A percentile compares a stretch with the other conserved stretches of the same genome.
These are phyloP conservation scores for Diaporthe vexans DNA, from an alignment of 2,329 filamentous ascomycete species.

Conservation along the genomic window DNA sequence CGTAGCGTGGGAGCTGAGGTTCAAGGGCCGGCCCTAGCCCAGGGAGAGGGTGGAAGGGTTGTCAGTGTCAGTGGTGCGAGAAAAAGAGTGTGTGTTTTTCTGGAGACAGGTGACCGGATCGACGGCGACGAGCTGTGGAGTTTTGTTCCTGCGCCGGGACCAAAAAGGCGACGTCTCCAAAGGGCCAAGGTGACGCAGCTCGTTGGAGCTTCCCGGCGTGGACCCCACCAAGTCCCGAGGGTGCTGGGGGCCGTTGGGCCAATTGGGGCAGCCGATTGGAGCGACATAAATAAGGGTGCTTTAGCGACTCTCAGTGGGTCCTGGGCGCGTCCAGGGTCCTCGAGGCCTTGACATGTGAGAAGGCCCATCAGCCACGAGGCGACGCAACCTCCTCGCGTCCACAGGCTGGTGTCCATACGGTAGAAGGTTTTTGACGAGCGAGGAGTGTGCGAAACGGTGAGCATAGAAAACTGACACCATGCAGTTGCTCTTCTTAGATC, in stretches of 20 bases:
- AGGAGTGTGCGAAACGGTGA: too few species aligned
- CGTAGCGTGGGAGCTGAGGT: neutral
- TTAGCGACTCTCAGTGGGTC: conserved; percentile 38
- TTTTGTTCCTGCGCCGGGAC: neutral
- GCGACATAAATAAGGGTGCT: conserved; percentile 28
- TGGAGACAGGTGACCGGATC: neutral
- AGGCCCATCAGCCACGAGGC: neutral
- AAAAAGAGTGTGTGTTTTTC: neutral
- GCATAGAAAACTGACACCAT: neutral
- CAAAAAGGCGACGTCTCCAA: conserved; percentile 38
- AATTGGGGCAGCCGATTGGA: conserved; percentile 36
- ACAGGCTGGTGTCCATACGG: neutral
- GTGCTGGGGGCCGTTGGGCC: neutral
- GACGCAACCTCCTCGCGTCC: neutral
- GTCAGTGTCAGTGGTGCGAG: neutral
- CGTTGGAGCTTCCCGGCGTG: conserved; percentile 23
- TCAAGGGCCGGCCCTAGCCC: conserved; percentile 21
- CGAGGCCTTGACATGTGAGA: conserved; percentile 29
- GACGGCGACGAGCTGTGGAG: neutral
- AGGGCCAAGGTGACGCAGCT: conserved; percentile 34
- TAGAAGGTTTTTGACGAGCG: neutral
- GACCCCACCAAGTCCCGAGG: conserved; percentile 8
- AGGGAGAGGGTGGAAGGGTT: neutral
- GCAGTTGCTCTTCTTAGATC: too few species aligned
- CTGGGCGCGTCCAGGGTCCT: conserved; percentile 8